Evolutionary conservation across 75 land plant genomes (phyloP).

Genomic region (Picea glauca): DNA sequence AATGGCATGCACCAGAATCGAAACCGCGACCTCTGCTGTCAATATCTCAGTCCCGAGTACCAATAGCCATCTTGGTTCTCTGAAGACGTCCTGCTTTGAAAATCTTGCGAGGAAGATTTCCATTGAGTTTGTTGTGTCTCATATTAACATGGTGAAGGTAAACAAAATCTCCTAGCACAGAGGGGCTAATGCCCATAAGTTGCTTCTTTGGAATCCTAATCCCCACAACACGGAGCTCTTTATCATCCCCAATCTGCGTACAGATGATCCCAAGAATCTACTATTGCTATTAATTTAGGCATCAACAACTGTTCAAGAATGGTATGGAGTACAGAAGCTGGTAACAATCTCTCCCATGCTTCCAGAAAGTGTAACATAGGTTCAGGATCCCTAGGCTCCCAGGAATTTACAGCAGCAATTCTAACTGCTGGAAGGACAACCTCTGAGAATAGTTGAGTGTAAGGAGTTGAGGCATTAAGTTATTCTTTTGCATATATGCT

Average conservation of each 20-base stretch:
- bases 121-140: conserved; percentile 46
- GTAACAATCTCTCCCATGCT: conserved; percentile 20
- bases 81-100: conserved; percentile 37
- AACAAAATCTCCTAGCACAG: conserved; percentile 32
- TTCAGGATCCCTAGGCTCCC: conserved; percentile 24
- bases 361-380: conserved; percentile 88
- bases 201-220: conserved; percentile 21
- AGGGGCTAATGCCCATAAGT: conserved; percentile 43
- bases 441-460: conserved; percentile 72
- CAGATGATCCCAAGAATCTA: conserved; percentile 92
- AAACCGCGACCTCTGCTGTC: too few species aligned
- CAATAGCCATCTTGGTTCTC: neutral
- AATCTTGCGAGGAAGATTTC: conserved; percentile 37
- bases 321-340: conserved; percentile 57
- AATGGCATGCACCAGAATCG: too few species aligned
- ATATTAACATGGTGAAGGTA: conserved; percentile 49
- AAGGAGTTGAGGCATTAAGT: conserved; percentile 43
- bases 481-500: conserved; percentile 32
- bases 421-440: conserved; percentile 79
- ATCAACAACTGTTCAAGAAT: conserved; percentile 69
- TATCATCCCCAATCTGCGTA: conserved; percentile 11
- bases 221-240: conserved; percentile 21
- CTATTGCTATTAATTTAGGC: conserved; percentile 76
- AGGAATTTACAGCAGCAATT: conserved; percentile 60
- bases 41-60: too few species aligned